Evolutionary conservation across 768 basidiomycete genomes (phyloP), one percentile per base, ranked within the genome.

Genomic region (Suillus occidentalis): DNA sequence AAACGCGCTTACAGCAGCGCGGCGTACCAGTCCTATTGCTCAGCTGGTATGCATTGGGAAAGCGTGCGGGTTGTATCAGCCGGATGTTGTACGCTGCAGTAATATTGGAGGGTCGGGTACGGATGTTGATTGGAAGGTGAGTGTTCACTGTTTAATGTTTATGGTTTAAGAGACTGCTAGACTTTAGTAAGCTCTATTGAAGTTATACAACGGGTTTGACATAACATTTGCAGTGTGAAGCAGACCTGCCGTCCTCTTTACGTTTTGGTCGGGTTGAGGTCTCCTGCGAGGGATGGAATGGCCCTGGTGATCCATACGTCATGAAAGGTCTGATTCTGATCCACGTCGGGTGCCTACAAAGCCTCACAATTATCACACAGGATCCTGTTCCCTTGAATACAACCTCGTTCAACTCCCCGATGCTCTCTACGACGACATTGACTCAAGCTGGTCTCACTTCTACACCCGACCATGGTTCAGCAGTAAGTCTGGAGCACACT

Each of bases 71-170:
- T 72, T 85, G 28, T 97, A 88, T 76, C 84, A 88, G 65, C 95
- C 95, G 1, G 91, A 94, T 62, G 93, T 87, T 28, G 89, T 98
- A 40, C 88, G 92, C 69, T 98, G 96, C 77, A 80, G 80, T 63
- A 96, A 90, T 68, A 80, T 90, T 20, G 93, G 95, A 45, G 91
- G 91, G 4, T 77, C 79, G 65, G 94, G 91, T 6, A 81, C 85
- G 2, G 91, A 92, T 12, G 87, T 96, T 3, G 94, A 97, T 71
- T 98, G 96, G 96, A 93, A 92, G 85, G 92, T 89, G 70, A 69
- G 83, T 78, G 6, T 50, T 18, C 16, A 9, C 25, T 28, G 25
- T 31, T 53, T 10, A 14, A 28, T 18, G 10, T 4, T 34, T 34
- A 14, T 6, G 20, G 18, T 12, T 31, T 53, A 16, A 53, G 31